Percentiles rank a stretch among this genome's conserved stretches.
Evolutionary conservation across 1,139 yeast species (phyloP).

Genomic region (Blastobotrys illinoisensis): DNA sequence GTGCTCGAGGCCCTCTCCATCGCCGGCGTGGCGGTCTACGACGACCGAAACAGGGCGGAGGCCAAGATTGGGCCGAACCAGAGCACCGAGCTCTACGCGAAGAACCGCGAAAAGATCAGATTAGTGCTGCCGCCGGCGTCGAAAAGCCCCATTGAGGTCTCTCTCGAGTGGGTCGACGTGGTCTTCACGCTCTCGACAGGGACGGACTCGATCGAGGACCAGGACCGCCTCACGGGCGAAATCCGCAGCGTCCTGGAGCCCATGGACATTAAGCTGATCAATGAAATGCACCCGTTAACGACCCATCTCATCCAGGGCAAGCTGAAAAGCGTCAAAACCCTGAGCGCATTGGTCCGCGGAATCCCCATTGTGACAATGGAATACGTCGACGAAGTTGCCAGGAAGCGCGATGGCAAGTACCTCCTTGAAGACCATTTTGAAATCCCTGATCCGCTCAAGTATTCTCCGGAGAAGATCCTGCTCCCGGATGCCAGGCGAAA

Average conservation of each 20-base stretch:
- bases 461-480: slow-evolving; percentile 17
- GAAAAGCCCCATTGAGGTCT: background rate
- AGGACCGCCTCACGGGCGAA: slow-evolving; percentile 4
- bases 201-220: background rate
- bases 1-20: background rate
- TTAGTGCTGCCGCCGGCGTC: background rate
- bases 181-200: slow-evolving; percentile 5
- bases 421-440: slow-evolving; percentile 11
- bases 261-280: slow-evolving; percentile 24
- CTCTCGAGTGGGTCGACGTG: slow-evolving; percentile 5
- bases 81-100: background rate
- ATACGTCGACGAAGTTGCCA: slow-evolving; percentile 17
- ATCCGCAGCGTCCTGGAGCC: slow-evolving; percentile 13
- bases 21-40: background rate
- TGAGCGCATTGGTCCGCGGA: slow-evolving; percentile 28
- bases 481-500: slow-evolving; percentile 18
- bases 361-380: slow-evolving; percentile 26
- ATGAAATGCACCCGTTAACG: slow-evolving; percentile 22
- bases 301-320: slow-evolving; percentile 18
- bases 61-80: background rate
- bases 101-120: background rate
- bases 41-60: background rate
- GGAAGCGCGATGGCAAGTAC: slow-evolving; percentile 8
- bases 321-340: slow-evolving; percentile 19
- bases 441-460: slow-evolving; percentile 23